A percentile compares a stretch with the other conserved stretches of the same genome.
Evolutionary conservation across 2,329 filamentous ascomycete species (phyloP).

Genomic region (Claviceps citrina): DNA sequence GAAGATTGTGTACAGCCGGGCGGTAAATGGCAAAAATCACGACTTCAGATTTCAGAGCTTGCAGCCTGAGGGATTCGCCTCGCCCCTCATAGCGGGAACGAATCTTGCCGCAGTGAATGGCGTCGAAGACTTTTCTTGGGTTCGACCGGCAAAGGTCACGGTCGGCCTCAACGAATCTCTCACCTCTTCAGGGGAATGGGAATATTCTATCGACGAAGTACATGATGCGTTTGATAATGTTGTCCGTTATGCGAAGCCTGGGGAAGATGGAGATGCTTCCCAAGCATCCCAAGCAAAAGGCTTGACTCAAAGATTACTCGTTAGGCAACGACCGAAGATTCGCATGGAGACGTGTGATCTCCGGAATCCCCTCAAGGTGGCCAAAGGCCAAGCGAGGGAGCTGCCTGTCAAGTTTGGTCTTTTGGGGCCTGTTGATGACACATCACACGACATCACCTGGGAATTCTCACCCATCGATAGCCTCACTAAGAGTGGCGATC

Average conservation of each 20-base stretch:
- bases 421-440: conserved; percentile 41
- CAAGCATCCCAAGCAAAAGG: conserved; percentile 43
- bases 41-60: conserved; percentile 87
- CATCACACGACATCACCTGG: conserved; percentile 61
- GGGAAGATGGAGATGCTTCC: conserved; percentile 54
- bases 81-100: conserved; percentile 53
- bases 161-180: conserved; percentile 88
- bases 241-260: conserved; percentile 52
- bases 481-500: conserved; percentile 54
- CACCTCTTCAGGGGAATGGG: conserved; percentile 62
- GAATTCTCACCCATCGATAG: conserved; percentile 63
- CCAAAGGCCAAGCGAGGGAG: conserved; percentile 51
- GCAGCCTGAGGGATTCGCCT: conserved; percentile 72
- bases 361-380: conserved; percentile 66
- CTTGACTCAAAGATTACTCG: conserved; percentile 62
- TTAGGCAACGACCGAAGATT: conserved; percentile 71
- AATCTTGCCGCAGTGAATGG: conserved; percentile 44
- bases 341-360: conserved; percentile 62
- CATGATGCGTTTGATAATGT: conserved; percentile 81
- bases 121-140: conserved; percentile 65
- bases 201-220: conserved; percentile 83
- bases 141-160: conserved; percentile 53
- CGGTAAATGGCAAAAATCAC: conserved; percentile 67
- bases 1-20: conserved; percentile 81
- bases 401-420: conserved; percentile 60